Conservation (phyloP, 768 basidiomycete species). For the Tricholoma furcatifolium region DNA sequence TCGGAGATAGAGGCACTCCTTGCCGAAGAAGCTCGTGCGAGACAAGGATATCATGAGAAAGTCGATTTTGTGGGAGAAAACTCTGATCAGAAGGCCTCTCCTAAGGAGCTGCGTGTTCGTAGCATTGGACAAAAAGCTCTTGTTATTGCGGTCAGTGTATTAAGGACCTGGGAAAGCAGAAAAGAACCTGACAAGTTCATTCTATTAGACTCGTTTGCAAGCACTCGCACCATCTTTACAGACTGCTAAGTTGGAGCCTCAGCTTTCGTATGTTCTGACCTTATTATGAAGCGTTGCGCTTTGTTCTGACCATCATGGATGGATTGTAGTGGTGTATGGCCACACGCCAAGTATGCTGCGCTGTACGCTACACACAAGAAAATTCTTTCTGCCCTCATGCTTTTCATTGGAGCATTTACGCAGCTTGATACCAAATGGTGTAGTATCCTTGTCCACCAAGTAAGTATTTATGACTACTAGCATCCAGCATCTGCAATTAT, state of each 20-base stretch:
- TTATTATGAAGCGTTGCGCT: background rate
- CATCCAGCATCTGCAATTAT: background rate
- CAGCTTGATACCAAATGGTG: conserved; percentile 44
- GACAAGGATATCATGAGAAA: conserved; percentile 29
- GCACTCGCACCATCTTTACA: conserved; percentile 34
- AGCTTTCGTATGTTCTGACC: conserved; percentile 32
- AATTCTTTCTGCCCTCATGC: conserved; percentile 30
- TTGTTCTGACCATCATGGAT: background rate
- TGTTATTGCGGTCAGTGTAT: conserved; percentile 32
- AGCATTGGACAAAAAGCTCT: conserved; percentile 34
- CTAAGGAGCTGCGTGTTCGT: conserved; percentile 38
- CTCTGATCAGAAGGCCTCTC: conserved; percentile 25
- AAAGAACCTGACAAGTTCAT: background rate
- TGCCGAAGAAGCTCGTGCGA: conserved; percentile 37
- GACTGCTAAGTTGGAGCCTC: conserved; percentile 41
- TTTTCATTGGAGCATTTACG: conserved; percentile 38
- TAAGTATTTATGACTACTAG: conserved; percentile 15
- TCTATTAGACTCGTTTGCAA: conserved; percentile 38
- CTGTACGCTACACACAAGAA: conserved; percentile 32
- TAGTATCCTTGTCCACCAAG: conserved; percentile 39
- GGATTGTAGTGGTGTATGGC: conserved; percentile 38
- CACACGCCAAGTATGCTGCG: conserved; percentile 33
- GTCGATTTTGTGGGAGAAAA: conserved; percentile 20
- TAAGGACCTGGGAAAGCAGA: background rate
- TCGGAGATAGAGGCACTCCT: conserved; percentile 44